Conservation (phyloP, 495 filamentous ascomycete genomes). For the Aspergillus indologenus region DNA sequence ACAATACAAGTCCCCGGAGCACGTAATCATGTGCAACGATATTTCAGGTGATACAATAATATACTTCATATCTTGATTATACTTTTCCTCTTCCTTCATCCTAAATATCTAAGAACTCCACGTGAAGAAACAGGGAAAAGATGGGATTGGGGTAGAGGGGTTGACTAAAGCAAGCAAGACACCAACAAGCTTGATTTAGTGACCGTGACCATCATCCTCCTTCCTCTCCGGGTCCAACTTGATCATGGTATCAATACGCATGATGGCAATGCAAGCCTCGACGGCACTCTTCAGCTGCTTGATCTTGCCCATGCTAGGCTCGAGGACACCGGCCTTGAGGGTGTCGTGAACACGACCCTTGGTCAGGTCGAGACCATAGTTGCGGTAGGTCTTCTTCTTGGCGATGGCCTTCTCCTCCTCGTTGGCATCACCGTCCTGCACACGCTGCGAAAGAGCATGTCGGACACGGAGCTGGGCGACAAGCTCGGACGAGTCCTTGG, state of each 20-base stretch:
- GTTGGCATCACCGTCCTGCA: slow-evolving; percentile 74
- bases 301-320: slow-evolving; percentile 98
- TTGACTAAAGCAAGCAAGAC: too few relatives aligned
- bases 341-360: slow-evolving; percentile 90
- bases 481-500: slow-evolving; percentile 91
- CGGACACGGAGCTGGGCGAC: slow-evolving; percentile 92
- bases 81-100: slow-evolving; percentile 23
- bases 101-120: slow-evolving; percentile 20
- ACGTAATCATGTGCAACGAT: too few relatives aligned
- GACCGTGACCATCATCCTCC: slow-evolving; percentile 60
- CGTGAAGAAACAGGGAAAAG: slow-evolving; percentile 11
- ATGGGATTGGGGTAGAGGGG: background rate
- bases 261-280: slow-evolving; percentile 97
- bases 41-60: slow-evolving; percentile 12
- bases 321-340: slow-evolving; percentile 91
- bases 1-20: too few relatives aligned
- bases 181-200: slow-evolving; percentile 29
- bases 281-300: slow-evolving; percentile 98
- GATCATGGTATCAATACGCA: slow-evolving; percentile 99
- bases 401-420: slow-evolving; percentile 84
- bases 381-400: slow-evolving; percentile 94
- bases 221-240: slow-evolving; percentile 91
- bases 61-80: slow-evolving; percentile 25
- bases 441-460: slow-evolving; percentile 90
- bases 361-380: slow-evolving; percentile 89